Percentiles rank a stretch among this genome's conserved stretches.
phyloP scores from a whole-genome alignment of 2,329 filamentous ascomycete genomes.

The Colletotrichum musae region DNA sequence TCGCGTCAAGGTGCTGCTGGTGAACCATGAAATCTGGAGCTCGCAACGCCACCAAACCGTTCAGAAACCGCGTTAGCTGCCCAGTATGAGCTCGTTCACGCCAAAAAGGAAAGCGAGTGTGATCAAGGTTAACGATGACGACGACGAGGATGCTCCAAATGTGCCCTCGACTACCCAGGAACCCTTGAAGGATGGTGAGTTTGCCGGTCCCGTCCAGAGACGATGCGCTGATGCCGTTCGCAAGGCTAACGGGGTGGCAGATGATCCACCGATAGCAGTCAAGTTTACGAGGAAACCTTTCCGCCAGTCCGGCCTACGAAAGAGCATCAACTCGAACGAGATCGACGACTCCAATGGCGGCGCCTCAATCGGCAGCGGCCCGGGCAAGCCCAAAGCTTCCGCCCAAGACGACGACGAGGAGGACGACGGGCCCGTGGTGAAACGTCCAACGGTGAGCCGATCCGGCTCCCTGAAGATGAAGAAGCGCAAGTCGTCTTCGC shows the following conservation, averaged over 20 bases:
- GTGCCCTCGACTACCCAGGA: slow-evolving; percentile 44
- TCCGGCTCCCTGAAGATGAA: slow-evolving; percentile 72
- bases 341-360: slow-evolving; percentile 43
- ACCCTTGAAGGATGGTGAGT: slow-evolving; percentile 56
- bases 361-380: slow-evolving; percentile 11
- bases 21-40: neutral
- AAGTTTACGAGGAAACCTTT: slow-evolving; percentile 63
- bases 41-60: neutral
- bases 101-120: slow-evolving; percentile 80
- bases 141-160: slow-evolving; percentile 58
- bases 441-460: slow-evolving; percentile 63
- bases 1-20: neutral
- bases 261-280: slow-evolving; percentile 26
- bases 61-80: neutral
- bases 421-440: slow-evolving; percentile 62
- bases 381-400: slow-evolving; percentile 39
- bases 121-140: slow-evolving; percentile 79
- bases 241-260: slow-evolving; percentile 40
- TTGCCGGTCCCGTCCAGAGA: slow-evolving; percentile 30
- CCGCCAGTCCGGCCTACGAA: slow-evolving; percentile 72
- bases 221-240: slow-evolving; percentile 46
- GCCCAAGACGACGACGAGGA: slow-evolving; percentile 59
- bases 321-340: slow-evolving; percentile 65
- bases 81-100: slow-evolving; percentile 68
- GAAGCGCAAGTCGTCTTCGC: slow-evolving; percentile 75